Percentiles rank a stretch among this genome's conserved stretches.
Conservation (phyloP, 495 filamentous ascomycete species). For the Aspergillus mulundensis region DNA sequence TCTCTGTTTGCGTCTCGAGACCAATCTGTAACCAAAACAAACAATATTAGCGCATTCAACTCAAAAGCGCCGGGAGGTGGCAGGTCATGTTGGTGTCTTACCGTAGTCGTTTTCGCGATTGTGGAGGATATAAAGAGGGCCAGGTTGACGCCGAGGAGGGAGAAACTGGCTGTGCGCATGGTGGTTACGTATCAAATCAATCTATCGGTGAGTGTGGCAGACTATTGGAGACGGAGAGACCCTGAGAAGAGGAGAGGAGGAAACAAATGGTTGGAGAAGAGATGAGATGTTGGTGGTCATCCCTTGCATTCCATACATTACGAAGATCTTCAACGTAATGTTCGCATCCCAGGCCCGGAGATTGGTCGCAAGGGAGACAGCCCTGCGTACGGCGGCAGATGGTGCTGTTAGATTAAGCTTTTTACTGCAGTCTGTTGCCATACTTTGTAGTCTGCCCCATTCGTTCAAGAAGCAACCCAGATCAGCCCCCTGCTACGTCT, state of each 20-base stretch:
- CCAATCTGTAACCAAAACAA: constrained; percentile 3
- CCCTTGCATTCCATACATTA: neutral
- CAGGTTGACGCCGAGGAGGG: neutral
- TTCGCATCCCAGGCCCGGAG: neutral
- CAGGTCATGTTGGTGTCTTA: neutral
- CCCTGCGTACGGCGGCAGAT: neutral
- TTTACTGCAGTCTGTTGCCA: neutral
- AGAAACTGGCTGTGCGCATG: constrained; percentile 1
- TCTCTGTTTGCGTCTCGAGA: constrained; percentile 9
- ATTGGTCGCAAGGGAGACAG: neutral
- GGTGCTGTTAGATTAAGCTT: too few relatives aligned
- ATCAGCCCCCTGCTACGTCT: too few relatives aligned
- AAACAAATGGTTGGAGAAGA: neutral
- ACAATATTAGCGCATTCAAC: neutral
- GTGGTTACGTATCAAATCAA: neutral
- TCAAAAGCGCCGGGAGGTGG: neutral
- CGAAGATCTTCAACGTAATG: neutral
- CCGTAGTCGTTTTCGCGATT: constrained; percentile 6
- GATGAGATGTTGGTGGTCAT: neutral
- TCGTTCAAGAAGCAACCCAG: too few relatives aligned
- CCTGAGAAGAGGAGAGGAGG: neutral
- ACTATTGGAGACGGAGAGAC: neutral
- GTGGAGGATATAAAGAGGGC: neutral
- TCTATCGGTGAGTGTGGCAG: neutral
- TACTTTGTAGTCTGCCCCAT: too few relatives aligned